phyloP scores from a whole-genome alignment of 2,329 filamentous ascomycete genomes.

The Colletotrichum lindemuthianum region DNA sequence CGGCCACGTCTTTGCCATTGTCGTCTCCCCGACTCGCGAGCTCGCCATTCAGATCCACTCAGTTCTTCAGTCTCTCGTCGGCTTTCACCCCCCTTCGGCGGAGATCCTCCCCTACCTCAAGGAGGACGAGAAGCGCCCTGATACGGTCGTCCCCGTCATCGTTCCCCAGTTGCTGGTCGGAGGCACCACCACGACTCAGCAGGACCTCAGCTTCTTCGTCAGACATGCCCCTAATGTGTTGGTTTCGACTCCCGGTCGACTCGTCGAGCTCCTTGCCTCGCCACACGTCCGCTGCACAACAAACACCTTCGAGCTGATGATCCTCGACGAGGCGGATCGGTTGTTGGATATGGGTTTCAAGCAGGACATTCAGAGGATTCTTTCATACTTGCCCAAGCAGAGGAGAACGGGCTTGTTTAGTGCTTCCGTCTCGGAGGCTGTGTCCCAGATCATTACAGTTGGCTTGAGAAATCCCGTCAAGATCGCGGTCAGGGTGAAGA shows the following conservation, averaged over 20 bases:
- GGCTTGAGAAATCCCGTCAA: slow-evolving; percentile 94
- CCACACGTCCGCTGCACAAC: slow-evolving; percentile 88
- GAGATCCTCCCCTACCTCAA: slow-evolving; percentile 66
- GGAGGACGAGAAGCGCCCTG: slow-evolving; percentile 65
- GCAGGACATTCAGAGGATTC: slow-evolving; percentile 85
- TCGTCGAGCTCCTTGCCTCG: slow-evolving; percentile 87
- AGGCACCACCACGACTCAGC: slow-evolving; percentile 79
- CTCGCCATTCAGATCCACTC: slow-evolving; percentile 90
- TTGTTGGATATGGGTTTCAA: slow-evolving; percentile 95
- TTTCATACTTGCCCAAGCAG: slow-evolving; percentile 89
- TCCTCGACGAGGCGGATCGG: slow-evolving; percentile 94
- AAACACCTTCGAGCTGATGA: slow-evolving; percentile 89
- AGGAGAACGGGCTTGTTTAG: slow-evolving; percentile 93
- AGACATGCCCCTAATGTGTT: slow-evolving; percentile 87
- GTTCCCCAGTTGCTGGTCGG: slow-evolving; percentile 91
- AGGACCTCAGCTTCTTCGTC: slow-evolving; percentile 88
- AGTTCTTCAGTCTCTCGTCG: slow-evolving; percentile 79
- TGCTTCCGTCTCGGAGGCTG: slow-evolving; percentile 94
- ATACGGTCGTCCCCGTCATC: slow-evolving; percentile 61
- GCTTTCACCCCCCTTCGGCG: slow-evolving; percentile 85
- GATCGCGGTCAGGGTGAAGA: slow-evolving; percentile 92
- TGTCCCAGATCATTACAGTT: slow-evolving; percentile 91
- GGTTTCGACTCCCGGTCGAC: slow-evolving; percentile 88
- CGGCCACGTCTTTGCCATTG: slow-evolving; percentile 89
- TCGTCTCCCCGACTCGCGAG: slow-evolving; percentile 93